Percentiles rank a stretch among this genome's conserved stretches.
These are phyloP conservation scores for Colletotrichum tamarilloi DNA, from an alignment of 2,329 filamentous ascomycete genomes.

Conservation along the genomic window DNA sequence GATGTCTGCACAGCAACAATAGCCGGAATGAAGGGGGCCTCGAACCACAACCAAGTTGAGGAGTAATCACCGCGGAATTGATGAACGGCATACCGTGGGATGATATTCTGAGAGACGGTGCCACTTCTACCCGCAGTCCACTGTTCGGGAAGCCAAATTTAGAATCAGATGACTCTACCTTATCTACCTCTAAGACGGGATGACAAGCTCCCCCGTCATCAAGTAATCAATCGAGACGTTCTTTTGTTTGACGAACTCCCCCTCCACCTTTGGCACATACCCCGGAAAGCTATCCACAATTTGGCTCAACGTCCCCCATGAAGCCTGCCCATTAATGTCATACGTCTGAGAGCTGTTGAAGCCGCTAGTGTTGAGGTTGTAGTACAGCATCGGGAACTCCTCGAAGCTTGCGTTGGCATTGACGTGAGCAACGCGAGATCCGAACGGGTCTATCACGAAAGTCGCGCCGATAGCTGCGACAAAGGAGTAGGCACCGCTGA, in stretches of 20 bases:
- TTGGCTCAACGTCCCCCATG: slow-evolving; percentile 15
- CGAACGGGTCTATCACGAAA: neutral
- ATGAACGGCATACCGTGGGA: no score
- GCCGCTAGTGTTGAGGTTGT: neutral
- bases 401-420: neutral
- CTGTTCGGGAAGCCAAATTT: no score
- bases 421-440: neutral
- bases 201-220: neutral
- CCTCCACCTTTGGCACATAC: slow-evolving; percentile 14
- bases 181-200: neutral
- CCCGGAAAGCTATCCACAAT: slow-evolving; percentile 17
- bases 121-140: no score
- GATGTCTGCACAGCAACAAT: no score
- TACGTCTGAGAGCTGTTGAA: slow-evolving; percentile 11
- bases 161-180: no score
- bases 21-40: no score
- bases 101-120: no score
- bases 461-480: neutral
- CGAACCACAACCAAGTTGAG: no score
- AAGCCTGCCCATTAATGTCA: slow-evolving; percentile 2
- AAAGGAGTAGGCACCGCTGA: slow-evolving; percentile 7
- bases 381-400: slow-evolving; percentile 4
- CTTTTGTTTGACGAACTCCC: neutral
- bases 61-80: no score
- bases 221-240: slow-evolving; percentile 3